A percentile compares a stretch with the other conserved stretches of the same genome.
These are phyloP conservation scores for Metarhizium brunneum DNA, from an alignment of 2,329 filamentous ascomycete genomes.

Conservation along the genomic window DNA sequence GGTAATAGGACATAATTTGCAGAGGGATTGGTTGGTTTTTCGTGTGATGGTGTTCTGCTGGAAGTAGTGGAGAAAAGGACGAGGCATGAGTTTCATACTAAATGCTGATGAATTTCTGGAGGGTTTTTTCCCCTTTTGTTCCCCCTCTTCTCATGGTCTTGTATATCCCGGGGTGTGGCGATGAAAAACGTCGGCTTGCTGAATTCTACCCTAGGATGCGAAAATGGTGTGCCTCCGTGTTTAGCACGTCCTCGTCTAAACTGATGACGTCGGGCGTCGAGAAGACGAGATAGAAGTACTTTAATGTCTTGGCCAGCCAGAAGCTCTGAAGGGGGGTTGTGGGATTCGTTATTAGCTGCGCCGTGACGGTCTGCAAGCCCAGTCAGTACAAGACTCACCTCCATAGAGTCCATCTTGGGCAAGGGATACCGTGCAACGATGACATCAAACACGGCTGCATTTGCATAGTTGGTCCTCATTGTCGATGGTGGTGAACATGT, in stretches of 20 bases:
- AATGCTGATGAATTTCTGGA: too few relatives aligned
- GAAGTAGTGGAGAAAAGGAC: too few relatives aligned
- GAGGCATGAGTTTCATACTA: too few relatives aligned
- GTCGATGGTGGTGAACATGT: constrained; percentile 57
- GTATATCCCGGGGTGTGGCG: not conserved
- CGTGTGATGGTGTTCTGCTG: too few relatives aligned
- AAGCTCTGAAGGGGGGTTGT: constrained; percentile 58
- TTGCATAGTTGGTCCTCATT: constrained; percentile 45
- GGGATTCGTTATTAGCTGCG: not conserved
- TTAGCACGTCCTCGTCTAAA: constrained; percentile 31
- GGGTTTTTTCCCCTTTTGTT: too few relatives aligned
- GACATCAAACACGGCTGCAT: constrained; percentile 58
- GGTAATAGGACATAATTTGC: too few relatives aligned
- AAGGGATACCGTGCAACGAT: constrained; percentile 39
- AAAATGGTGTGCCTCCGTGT: constrained; percentile 44
- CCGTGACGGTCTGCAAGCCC: not conserved
- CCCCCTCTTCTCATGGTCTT: constrained; percentile 4
- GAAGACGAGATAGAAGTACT: constrained; percentile 67
- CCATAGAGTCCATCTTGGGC: constrained; percentile 41
- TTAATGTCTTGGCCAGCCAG: constrained; percentile 74
- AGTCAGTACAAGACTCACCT: constrained; percentile 28
- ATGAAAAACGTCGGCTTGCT: not conserved
- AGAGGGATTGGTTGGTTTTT: too few relatives aligned
- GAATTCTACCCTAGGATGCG: constrained; percentile 39
- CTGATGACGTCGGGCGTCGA: constrained; percentile 42